Base-by-base conservation (phyloP, 805 yeast genomes). In the Yarrowia porcina region DNA sequence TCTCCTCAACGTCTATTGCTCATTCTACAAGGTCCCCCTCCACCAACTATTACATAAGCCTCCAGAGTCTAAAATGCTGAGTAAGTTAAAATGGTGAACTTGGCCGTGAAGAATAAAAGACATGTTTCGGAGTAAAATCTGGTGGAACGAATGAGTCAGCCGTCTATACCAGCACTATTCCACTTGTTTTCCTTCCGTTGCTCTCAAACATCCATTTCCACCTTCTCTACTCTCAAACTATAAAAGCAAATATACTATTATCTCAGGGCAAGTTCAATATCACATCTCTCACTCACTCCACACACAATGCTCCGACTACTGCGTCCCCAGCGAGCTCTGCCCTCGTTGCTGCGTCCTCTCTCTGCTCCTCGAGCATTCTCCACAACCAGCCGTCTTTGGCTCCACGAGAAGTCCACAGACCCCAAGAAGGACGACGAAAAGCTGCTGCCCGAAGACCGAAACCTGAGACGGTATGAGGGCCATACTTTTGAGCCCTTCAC, bases 381-480 rank as follows among this genome's bases (percentile, higher is more conserved):
- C 33, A 52, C 44, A 35, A 17, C 59, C 33, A 17, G 21, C 17
- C 59, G 59, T 8, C 44, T 52, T 33, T 52, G 21, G 21, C 38
- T 52, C n/a, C 59, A 52, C 13, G 18, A 52, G 25, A 10, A 35
- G 20, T 25, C 59, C 12, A 33, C 57, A 11, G 59, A 36, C 59
- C n/a, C 59, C 44, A 52, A 52, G 15, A 52, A 35, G 44, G 59
- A 52, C 33, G 57, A 32, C 33, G 56, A 49, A 20, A 49, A 49
- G 56, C 27, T 49, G 56, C 56, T 49, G 39, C 44, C 61, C 28
- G 49, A 56, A n/a, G 61, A 56, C 49, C 49, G 21, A 3, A 56
- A 56, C 30, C 39, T 56, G 30, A 13, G 61, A 39, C 47, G 61
- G 3, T 56, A 56, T 30, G 61, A 56, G 30, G 61, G 61, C 12